Evolutionary conservation across 2,329 filamentous ascomycete genomes (phyloP).

Genomic region (Colletotrichum zoysiae): DNA sequence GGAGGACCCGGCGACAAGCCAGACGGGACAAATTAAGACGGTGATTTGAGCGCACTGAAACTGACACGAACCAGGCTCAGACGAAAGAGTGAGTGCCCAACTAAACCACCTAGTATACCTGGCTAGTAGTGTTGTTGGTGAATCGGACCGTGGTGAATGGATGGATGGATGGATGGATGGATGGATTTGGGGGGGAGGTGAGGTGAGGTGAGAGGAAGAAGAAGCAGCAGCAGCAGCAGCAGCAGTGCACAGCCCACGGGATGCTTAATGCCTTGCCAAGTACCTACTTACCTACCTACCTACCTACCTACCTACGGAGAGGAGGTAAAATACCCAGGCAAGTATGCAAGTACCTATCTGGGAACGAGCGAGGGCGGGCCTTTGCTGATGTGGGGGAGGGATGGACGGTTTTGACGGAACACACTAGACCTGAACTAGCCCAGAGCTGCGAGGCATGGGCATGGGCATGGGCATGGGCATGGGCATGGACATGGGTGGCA

Average conservation of each 20-base stretch:
- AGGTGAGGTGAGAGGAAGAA: constrained; percentile 45
- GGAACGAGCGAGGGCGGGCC: constrained; percentile 47
- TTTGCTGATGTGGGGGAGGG: constrained; percentile 49
- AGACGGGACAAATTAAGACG: constrained; percentile 45
- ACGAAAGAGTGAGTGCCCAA: constrained; percentile 40
- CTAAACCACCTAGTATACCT: not conserved
- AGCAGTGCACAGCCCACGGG: constrained; percentile 44
- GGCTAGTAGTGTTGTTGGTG: constrained; percentile 38
- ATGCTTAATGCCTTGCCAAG: constrained; percentile 50
- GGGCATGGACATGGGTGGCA: constrained; percentile 53
- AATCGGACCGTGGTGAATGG: constrained; percentile 43
- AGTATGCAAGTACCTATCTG: constrained; percentile 38
- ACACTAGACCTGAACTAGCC: constrained; percentile 55
- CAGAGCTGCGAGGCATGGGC: constrained; percentile 54
- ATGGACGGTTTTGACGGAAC: constrained; percentile 51
- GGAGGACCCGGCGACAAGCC: constrained; percentile 45
- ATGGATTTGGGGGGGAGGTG: not conserved
- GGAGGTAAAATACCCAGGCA: too few species aligned
- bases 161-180: not conserved
- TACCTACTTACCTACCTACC: too few species aligned
- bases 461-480: constrained; percentile 52
- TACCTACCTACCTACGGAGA: too few species aligned
- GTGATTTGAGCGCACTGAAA: constrained; percentile 45
- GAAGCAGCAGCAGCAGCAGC: constrained; percentile 29
- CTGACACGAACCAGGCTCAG: constrained; percentile 49